Percentiles rank a stretch among this genome's conserved stretches.
phyloP scores from a whole-genome alignment of 2,329 filamentous ascomycete species.

The Fusarium musae region DNA sequence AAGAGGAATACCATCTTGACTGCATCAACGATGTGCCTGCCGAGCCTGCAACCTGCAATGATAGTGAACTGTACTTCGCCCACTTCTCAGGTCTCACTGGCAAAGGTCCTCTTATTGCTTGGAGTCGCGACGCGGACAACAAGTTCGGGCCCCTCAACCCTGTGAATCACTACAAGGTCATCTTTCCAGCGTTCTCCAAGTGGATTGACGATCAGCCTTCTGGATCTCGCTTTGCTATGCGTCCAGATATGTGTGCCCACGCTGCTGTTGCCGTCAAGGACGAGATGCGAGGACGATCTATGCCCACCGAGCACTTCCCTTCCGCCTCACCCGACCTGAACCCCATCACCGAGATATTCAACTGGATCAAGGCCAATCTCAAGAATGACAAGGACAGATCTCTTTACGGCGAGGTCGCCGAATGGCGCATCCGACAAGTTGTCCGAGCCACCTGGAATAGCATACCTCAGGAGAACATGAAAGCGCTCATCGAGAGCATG shows the following conservation, averaged over 20 bases:
- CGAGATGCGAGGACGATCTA: conserved; percentile 4
- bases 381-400: not conserved
- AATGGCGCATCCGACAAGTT: not conserved
- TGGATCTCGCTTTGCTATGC: conserved; percentile 2
- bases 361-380: conserved; percentile 1
- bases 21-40: conserved; percentile 10
- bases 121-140: not conserved
- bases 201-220: conserved; percentile 9
- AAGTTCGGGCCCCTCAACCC: conserved; percentile 1
- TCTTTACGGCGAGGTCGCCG: not conserved
- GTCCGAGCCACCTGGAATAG: conserved; percentile 7
- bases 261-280: not conserved
- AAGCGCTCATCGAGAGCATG: conserved; percentile 19
- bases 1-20: conserved; percentile 6
- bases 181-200: not conserved
- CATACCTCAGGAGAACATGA: not conserved
- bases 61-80: conserved; percentile 4
- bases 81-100: conserved; percentile 21
- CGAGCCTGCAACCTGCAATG: not conserved
- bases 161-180: not conserved
- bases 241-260: not conserved
- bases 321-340: conserved; percentile 27
- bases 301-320: conserved; percentile 11
- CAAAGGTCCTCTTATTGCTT: conserved; percentile 10
- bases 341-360: conserved; percentile 14